These are phyloP conservation scores for Pachysandra terminalis DNA, from an alignment of 164 flowering plant genomes.

Conservation along the genomic window DNA sequence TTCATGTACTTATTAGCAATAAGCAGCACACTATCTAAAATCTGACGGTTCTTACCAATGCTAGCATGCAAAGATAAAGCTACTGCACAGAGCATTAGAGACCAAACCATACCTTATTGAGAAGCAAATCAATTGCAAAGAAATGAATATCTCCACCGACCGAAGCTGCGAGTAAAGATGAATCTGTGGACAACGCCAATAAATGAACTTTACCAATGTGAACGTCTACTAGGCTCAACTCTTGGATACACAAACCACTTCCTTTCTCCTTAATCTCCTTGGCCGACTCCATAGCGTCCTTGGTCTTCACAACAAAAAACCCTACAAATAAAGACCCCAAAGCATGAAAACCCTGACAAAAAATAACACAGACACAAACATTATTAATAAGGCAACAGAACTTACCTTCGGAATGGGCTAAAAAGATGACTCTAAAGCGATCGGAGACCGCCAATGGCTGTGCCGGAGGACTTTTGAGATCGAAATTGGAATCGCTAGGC, in stretches of 20 bases:
- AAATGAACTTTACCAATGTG: slow-evolving; percentile 50
- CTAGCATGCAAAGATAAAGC: no score
- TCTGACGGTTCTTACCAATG: no score
- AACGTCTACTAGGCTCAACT: slow-evolving; percentile 60
- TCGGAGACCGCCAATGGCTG: slow-evolving; percentile 67
- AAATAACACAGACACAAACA: neutral
- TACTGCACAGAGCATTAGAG: no score
- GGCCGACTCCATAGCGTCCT: slow-evolving; percentile 60
- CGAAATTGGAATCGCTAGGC: slow-evolving; percentile 27
- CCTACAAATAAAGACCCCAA: slow-evolving; percentile 31
- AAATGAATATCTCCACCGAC: slow-evolving; percentile 45
- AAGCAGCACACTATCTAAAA: no score
- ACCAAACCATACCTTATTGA: slow-evolving; percentile 51
- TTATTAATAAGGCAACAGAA: neutral
- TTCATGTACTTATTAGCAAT: no score
- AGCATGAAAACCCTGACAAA: no score
- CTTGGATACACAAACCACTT: no score
- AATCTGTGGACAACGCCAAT: slow-evolving; percentile 56
- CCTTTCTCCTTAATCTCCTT: slow-evolving; percentile 43
- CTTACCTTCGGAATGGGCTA: slow-evolving; percentile 61
- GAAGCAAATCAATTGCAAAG: slow-evolving; percentile 50
- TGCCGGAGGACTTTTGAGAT: slow-evolving; percentile 40
- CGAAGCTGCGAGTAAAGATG: slow-evolving; percentile 55
- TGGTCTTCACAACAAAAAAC: slow-evolving; percentile 69
- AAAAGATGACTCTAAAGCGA: slow-evolving; percentile 43